Conservation (phyloP, 345 rosid genomes). For the Brassica rapa region DNA sequence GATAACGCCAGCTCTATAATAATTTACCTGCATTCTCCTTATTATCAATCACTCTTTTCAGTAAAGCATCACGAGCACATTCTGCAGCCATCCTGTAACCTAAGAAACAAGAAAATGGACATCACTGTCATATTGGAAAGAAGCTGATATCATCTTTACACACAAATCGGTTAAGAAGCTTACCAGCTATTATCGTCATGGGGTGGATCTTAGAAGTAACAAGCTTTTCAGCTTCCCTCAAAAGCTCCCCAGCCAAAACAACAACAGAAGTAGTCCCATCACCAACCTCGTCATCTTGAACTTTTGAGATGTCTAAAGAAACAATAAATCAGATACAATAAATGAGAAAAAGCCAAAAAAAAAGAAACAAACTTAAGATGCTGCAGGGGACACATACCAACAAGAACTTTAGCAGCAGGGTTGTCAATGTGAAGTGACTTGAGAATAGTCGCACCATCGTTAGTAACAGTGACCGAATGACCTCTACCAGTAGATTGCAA, state of each 20-base stretch:
- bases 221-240: conserved; percentile 95
- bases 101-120: conserved; percentile 37
- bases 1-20: not conserved
- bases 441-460: conserved; percentile 96
- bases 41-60: conserved; percentile 70
- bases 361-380: no score
- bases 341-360: no score
- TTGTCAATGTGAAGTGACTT: conserved; percentile 94
- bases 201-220: conserved; percentile 93
- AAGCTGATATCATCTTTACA: not conserved
- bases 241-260: conserved; percentile 94
- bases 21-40: conserved; percentile 74
- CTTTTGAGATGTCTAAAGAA: conserved; percentile 85
- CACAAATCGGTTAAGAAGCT: not conserved
- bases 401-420: conserved; percentile 94
- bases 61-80: conserved; percentile 79
- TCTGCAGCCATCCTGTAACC: conserved; percentile 97
- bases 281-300: conserved; percentile 99
- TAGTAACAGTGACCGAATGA: conserved; percentile 76
- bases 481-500: conserved; percentile 96
- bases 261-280: conserved; percentile 99
- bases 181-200: conserved; percentile 93
- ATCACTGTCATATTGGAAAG: not conserved
- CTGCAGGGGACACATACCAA: conserved; percentile 78
- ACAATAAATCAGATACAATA: not conserved